phyloP scores from a whole-genome alignment of 2,329 filamentous ascomycete genomes.

The Aspergillus phoenicis region DNA sequence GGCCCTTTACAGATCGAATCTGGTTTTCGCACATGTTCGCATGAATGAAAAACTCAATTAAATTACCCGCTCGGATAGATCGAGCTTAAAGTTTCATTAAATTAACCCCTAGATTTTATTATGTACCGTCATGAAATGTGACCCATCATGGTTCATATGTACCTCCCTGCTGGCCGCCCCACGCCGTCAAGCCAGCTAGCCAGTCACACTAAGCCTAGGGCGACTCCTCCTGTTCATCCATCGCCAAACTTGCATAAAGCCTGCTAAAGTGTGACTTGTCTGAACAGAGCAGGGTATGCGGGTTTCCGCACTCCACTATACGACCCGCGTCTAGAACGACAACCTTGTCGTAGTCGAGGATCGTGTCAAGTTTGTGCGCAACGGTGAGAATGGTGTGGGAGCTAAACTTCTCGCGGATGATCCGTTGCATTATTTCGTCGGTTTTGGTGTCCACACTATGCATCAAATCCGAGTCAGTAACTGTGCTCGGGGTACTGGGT shows the following conservation, averaged over 20 bases:
- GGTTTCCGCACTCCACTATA: slow-evolving; percentile 40
- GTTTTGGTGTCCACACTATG: slow-evolving; percentile 59
- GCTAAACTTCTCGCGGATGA: slow-evolving; percentile 57
- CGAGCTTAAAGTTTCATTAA: background rate
- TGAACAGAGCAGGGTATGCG: slow-evolving; percentile 39
- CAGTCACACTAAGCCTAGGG: background rate
- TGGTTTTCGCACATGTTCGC: background rate
- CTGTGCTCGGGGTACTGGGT: slow-evolving; percentile 10
- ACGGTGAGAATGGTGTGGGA: slow-evolving; percentile 62
- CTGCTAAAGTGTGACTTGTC: slow-evolving; percentile 41
- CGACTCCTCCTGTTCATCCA: slow-evolving; percentile 21
- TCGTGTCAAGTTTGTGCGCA: slow-evolving; percentile 57
- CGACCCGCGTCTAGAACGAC: slow-evolving; percentile 40
- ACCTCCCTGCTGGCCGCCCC: background rate
- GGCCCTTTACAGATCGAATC: background rate
- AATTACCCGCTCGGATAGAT: background rate
- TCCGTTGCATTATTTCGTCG: slow-evolving; percentile 59
- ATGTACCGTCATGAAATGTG: too few relatives aligned
- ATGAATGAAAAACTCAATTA: background rate
- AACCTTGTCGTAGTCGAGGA: slow-evolving; percentile 44
- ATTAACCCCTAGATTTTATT: background rate
- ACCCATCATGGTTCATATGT: background rate
- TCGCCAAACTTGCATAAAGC: slow-evolving; percentile 33
- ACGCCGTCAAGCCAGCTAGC: background rate
- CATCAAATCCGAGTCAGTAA: slow-evolving; percentile 14